Evolutionary conservation across 768 basidiomycete species (phyloP).

Genomic region (Boletus rubroflammeus): DNA sequence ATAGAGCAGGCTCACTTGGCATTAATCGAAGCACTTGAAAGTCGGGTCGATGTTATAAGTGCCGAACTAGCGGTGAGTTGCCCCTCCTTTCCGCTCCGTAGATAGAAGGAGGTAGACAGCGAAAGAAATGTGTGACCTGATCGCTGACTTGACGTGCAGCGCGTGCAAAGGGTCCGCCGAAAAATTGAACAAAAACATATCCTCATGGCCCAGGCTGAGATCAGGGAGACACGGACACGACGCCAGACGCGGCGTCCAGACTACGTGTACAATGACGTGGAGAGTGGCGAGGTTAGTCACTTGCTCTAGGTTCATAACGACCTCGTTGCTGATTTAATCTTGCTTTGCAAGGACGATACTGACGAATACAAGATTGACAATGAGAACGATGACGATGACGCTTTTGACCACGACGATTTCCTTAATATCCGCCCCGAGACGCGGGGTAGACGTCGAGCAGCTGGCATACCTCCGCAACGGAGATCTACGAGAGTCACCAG

Average conservation of each 20-base stretch:
- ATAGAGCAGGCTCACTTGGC: slow-evolving; percentile 57
- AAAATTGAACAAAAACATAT: slow-evolving; percentile 66
- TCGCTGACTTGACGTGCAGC: slow-evolving; percentile 42
- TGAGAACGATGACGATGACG: slow-evolving; percentile 63
- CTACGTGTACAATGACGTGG: slow-evolving; percentile 73
- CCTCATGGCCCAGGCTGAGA: slow-evolving; percentile 68
- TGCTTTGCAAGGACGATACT: slow-evolving; percentile 46
- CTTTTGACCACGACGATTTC: slow-evolving; percentile 39
- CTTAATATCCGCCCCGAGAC: slow-evolving; percentile 40
- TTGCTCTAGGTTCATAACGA: slow-evolving; percentile 17
- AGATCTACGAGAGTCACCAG: slow-evolving; percentile 52
- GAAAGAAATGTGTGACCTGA: slow-evolving; percentile 12
- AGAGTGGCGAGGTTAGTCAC: slow-evolving; percentile 52
- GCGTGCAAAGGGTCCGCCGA: slow-evolving; percentile 64
- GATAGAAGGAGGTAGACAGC: slow-evolving; percentile 11
- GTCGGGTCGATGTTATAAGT: slow-evolving; percentile 62
- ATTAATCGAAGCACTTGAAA: slow-evolving; percentile 61
- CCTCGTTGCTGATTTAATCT: slow-evolving; percentile 19
- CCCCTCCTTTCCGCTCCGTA: slow-evolving; percentile 4
- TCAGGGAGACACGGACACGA: slow-evolving; percentile 76
- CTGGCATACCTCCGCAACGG: slow-evolving; percentile 38
- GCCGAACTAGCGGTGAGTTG: slow-evolving; percentile 66
- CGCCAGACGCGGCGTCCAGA: slow-evolving; percentile 69
- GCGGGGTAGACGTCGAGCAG: slow-evolving; percentile 41
- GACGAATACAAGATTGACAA: slow-evolving; percentile 68